A percentile compares a stretch with the other conserved stretches of the same genome.
phyloP scores from a whole-genome alignment of 768 basidiomycete genomes.

The Mrakia gelida region DNA sequence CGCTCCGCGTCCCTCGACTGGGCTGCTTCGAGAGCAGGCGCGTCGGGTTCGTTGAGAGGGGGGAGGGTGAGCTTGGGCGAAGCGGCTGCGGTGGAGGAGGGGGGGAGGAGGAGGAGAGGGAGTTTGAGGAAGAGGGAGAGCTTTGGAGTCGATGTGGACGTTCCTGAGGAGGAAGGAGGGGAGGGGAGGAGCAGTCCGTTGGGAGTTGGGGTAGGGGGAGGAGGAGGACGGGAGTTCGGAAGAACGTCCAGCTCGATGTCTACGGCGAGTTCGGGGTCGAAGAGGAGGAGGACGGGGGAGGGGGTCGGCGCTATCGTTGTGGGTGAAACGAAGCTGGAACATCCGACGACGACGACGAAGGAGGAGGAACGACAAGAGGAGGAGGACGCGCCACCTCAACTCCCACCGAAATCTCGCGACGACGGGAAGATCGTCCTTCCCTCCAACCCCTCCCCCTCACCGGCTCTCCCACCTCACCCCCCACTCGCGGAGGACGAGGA shows the following conservation, averaged over 20 bases:
- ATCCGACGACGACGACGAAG: too few species aligned
- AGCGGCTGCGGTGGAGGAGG: not conserved
- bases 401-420: too few species aligned
- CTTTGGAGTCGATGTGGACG: not conserved
- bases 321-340: not conserved
- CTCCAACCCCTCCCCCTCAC: not conserved
- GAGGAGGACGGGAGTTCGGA: not conserved
- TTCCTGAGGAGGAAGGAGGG: not conserved
- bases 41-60: not conserved
- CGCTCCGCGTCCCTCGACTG: slow-evolving; percentile 22
- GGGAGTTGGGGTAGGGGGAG: too few species aligned
- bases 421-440: not conserved
- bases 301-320: not conserved
- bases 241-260: not conserved
- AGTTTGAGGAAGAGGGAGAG: not conserved
- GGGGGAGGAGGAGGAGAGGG: not conserved
- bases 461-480: not conserved
- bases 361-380: too few species aligned
- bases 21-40: slow-evolving; percentile 4
- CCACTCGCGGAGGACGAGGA: not conserved
- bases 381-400: too few species aligned
- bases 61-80: not conserved
- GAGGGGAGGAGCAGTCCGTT: not conserved
- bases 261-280: not conserved
- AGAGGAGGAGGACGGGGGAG: not conserved